Evolutionary conservation across 2,329 filamentous ascomycete genomes (phyloP).

Genomic region (Neurospora sp.): DNA sequence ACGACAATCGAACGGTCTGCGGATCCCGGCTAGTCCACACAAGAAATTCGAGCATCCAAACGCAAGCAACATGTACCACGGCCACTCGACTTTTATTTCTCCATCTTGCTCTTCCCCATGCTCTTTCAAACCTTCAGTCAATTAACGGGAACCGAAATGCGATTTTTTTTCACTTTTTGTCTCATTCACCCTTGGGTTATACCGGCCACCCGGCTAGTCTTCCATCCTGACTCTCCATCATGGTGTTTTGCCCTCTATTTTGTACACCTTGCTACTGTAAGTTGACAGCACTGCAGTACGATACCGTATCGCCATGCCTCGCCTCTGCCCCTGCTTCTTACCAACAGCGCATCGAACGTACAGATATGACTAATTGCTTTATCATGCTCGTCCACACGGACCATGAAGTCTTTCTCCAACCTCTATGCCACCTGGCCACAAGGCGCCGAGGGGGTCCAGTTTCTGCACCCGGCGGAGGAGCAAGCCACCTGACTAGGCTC

Average conservation of each 20-base stretch:
- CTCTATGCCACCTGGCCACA: not conserved
- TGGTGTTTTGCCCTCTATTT: not conserved
- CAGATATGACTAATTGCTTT: not conserved
- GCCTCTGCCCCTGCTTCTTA: not conserved
- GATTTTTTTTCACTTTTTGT: fast-evolving
- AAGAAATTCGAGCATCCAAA: not conserved
- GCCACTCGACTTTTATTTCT: not conserved
- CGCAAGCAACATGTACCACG: not conserved
- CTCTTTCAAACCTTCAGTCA: too few species aligned
- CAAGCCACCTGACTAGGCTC: not conserved
- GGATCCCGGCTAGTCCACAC: not conserved
- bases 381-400: not conserved
- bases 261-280: not conserved
- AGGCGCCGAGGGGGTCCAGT: not conserved
- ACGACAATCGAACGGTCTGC: not conserved
- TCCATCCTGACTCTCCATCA: not conserved
- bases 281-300: not conserved
- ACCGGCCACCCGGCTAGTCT: not conserved
- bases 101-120: too few species aligned
- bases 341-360: not conserved
- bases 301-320: not conserved
- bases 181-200: not conserved
- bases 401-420: not conserved
- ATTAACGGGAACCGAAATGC: too few species aligned
- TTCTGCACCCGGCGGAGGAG: not conserved